Evolutionary conservation across 495 filamentous ascomycete genomes (phyloP).

Genomic region (Aeminium ludgeri): DNA sequence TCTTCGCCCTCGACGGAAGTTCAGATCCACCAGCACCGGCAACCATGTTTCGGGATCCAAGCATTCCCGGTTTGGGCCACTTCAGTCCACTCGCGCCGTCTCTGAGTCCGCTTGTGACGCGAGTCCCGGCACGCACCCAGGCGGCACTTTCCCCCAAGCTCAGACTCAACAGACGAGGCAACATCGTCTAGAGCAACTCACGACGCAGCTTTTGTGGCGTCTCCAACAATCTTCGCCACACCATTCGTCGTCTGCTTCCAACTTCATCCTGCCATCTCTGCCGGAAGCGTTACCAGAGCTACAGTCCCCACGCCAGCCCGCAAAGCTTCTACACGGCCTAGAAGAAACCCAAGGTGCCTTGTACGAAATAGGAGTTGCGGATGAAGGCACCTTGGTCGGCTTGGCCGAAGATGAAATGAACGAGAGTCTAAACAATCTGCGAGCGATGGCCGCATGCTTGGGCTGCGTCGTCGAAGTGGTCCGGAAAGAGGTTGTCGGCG

Average conservation of each 20-base stretch:
- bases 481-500: conserved; percentile 69
- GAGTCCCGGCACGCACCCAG: too few species aligned
- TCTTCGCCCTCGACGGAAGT: conserved; percentile 57
- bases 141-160: conserved; percentile 20
- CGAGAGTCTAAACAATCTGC: conserved; percentile 68
- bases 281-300: conserved; percentile 43
- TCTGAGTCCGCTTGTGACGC: conserved; percentile 1
- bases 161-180: conserved; percentile 49
- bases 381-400: conserved; percentile 83
- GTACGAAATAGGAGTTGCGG: conserved; percentile 92
- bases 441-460: conserved; percentile 77
- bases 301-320: conserved; percentile 38
- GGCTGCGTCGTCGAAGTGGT: conserved; percentile 78
- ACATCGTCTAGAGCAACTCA: conserved; percentile 72
- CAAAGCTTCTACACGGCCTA: conserved; percentile 56
- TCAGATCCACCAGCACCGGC: conserved; percentile 45
- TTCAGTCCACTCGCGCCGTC: not conserved
- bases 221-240: conserved; percentile 88
- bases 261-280: conserved; percentile 55
- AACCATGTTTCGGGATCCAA: conserved; percentile 42
- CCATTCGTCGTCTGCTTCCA: conserved; percentile 55
- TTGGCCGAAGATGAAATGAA: conserved; percentile 82
- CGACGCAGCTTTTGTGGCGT: conserved; percentile 87
- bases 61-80: conserved; percentile 28
- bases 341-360: conserved; percentile 85